phyloP scores from a whole-genome alignment of 1,139 yeast genomes.

The Spathaspora jeffriesii region DNA sequence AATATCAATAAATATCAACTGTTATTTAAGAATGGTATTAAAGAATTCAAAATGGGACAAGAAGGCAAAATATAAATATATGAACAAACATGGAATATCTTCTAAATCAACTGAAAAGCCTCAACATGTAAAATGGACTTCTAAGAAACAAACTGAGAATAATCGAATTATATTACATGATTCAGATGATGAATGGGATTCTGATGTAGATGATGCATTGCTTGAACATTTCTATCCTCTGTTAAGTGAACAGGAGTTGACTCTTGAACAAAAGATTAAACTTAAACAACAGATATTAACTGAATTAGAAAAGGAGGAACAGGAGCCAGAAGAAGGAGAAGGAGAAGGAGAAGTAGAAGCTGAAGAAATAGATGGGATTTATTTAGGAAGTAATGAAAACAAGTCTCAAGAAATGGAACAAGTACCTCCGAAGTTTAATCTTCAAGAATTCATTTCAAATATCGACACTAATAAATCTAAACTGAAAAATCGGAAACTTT shows the following conservation, averaged over 20 bases:
- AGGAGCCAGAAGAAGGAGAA: slow-evolving; percentile 13
- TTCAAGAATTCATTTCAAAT: slow-evolving; percentile 28
- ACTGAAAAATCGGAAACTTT: slow-evolving; percentile 27
- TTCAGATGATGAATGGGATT: slow-evolving; percentile 44
- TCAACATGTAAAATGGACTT: slow-evolving; percentile 36
- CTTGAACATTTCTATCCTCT: slow-evolving; percentile 44
- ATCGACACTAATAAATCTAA: slow-evolving; percentile 17
- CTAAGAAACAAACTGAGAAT: slow-evolving; percentile 21
- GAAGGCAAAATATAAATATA: slow-evolving; percentile 40
- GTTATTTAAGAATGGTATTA: slow-evolving; percentile 32
- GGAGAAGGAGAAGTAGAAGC: slow-evolving; percentile 10
- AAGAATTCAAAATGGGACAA: slow-evolving; percentile 49
- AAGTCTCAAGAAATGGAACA: slow-evolving; percentile 9
- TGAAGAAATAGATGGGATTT: slow-evolving; percentile 33
- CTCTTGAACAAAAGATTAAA: slow-evolving; percentile 36
- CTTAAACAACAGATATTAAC: slow-evolving; percentile 38
- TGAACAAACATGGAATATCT: slow-evolving; percentile 40
- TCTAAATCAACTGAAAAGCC: background rate
- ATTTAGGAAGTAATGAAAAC: slow-evolving; percentile 28
- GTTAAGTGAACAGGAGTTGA: slow-evolving; percentile 31
- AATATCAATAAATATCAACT: too few relatives aligned
- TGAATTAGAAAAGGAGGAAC: slow-evolving; percentile 24
- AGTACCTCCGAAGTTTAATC: slow-evolving; percentile 13
- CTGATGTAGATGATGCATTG: slow-evolving; percentile 44
- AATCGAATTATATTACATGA: slow-evolving; percentile 24